Evolutionary conservation across 2,329 filamentous ascomycete genomes (phyloP).

Genomic region (Aspergillus sclerotialis): DNA sequence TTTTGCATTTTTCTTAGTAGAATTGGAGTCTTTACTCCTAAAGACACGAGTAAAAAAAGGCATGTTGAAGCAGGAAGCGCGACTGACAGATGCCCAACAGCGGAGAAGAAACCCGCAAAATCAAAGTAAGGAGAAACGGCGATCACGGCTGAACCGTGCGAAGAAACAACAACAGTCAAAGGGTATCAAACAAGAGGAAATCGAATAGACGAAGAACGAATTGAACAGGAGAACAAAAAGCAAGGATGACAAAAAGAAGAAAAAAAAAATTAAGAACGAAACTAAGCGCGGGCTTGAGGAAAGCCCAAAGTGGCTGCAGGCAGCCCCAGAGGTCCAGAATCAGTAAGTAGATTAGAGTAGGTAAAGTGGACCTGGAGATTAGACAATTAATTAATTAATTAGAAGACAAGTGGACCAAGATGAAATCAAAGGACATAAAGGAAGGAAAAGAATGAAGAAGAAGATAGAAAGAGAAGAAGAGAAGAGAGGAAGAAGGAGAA

Average conservation of each 20-base stretch:
- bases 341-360: no score
- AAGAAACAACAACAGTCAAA: constrained; percentile 1
- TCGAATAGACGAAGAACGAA: constrained; percentile 6
- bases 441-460: constrained; percentile 3
- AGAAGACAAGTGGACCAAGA: no score
- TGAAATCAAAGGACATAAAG: no score
- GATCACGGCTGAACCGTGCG: constrained; percentile 1
- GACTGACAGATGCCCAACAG: constrained; percentile 10
- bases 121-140: constrained; percentile 1
- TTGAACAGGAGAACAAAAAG: background rate
- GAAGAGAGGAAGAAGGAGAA: background rate
- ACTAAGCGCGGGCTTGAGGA: no score
- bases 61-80: constrained; percentile 33
- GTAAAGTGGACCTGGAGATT: no score
- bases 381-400: no score
- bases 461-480: constrained; percentile 2
- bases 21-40: constrained; percentile 66
- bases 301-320: no score
- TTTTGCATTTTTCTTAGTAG: constrained; percentile 54
- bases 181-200: constrained; percentile 11
- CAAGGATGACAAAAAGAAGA: constrained; percentile 1
- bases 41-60: constrained; percentile 57
- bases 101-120: no score
- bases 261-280: constrained; percentile 1
- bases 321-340: no score